Percentiles rank a stretch among this genome's conserved stretches.
phyloP scores from a whole-genome alignment of 2,329 filamentous ascomycete species.

The Fusarium foetens region DNA sequence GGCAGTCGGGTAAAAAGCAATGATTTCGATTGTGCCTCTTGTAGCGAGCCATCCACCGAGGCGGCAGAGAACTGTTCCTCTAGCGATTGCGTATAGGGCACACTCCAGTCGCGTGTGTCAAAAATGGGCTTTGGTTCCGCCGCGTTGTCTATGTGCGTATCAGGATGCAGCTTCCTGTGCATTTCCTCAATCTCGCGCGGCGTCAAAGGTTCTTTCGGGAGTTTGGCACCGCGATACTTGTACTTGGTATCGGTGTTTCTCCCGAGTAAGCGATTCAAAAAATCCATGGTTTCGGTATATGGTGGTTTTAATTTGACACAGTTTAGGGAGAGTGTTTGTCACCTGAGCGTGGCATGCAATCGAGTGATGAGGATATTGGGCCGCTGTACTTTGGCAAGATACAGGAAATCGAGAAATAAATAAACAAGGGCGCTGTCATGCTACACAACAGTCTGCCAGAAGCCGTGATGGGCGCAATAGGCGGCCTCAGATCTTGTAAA shows the following conservation, averaged over 20 bases:
- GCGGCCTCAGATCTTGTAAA: background rate
- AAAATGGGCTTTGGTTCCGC: background rate
- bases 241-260: background rate
- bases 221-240: background rate
- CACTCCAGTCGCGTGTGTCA: background rate
- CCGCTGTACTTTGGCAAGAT: background rate
- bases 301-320: accelerated
- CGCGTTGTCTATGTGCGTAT: background rate
- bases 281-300: background rate
- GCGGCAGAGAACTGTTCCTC: background rate
- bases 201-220: background rate
- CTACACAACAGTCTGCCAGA: too few species aligned
- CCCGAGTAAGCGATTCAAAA: background rate
- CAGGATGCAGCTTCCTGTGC: background rate
- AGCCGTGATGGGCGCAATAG: background rate
- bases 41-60: background rate
- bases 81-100: background rate
- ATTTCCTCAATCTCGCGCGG: background rate
- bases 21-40: background rate
- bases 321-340: background rate
- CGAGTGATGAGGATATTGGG: background rate
- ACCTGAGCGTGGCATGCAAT: background rate
- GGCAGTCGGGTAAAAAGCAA: background rate
- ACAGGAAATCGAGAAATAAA: background rate
- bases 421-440: background rate